Evolutionary conservation across 805 yeast species (phyloP), one percentile per base, ranked within the genome.

Genomic region (Wickerhamomyces strasburgensis): DNA sequence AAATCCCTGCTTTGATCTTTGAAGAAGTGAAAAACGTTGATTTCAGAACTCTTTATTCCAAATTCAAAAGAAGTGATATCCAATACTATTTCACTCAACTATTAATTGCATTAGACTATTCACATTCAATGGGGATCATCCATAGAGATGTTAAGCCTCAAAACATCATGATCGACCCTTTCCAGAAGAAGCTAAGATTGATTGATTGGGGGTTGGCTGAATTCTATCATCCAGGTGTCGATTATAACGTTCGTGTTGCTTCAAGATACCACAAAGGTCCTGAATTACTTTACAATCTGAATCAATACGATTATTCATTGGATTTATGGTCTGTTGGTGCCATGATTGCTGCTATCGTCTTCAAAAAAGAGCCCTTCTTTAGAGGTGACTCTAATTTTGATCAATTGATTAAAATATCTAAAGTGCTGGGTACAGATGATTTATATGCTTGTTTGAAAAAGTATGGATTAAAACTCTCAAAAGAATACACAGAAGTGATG

Each of bases 191-290:
- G 53, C 64, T 89, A 49, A 73, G 95, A 46, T 72, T 88, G 46
- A 88, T 89, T 37, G 97, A 89, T 61, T 89, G 96, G 96, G 97
- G 97, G 6, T 65, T 89, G 35, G 96, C 97, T 7, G 97, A 89
- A 59, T 88, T 86, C 57, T 88, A 88, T 56, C 96, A 89, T 57
- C 78, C 86, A 17, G 87, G 87, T 11, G 83, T 78, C 57, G 95
- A 86, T 52, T 89, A 85, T 54, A 89, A 89, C 54, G 96, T 89
- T 15, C 72, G 97, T 47, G 97, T 89, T 14, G 96, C 97, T 2
- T 85, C 95, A 5, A 67, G 97, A 48, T 87, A 86, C 58, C 89
- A 83, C 61, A 89, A 89, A 61, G 96, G 96, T 3, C 97, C 97
- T 3, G 97, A 89, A 57, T 64, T 89, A 40, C 67, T 89, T 42